These are phyloP conservation scores for Colletotrichum liriopes DNA, from an alignment of 2,329 filamentous ascomycete species.

Conservation along the genomic window DNA sequence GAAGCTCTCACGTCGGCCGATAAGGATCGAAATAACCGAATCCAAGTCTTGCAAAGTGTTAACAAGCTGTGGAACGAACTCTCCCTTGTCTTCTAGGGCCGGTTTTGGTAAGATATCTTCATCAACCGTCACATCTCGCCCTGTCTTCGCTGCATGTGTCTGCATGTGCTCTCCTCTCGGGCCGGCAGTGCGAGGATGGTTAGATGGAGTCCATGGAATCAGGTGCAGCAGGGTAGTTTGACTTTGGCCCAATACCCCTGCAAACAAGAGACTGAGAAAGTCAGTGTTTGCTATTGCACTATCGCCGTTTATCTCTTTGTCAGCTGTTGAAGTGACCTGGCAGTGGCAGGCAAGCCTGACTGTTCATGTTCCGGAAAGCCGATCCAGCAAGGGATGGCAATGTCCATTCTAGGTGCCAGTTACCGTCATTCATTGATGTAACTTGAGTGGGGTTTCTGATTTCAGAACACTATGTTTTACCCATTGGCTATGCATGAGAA, in stretches of 20 bases:
- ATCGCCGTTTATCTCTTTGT: not conserved
- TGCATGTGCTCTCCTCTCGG: not conserved
- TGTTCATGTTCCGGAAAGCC: not conserved
- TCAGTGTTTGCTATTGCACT: not conserved
- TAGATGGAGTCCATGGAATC: not conserved
- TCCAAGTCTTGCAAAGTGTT: not conserved
- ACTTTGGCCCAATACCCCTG: too few species aligned
- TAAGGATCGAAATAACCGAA: too few species aligned
- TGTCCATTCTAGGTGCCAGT: too few species aligned
- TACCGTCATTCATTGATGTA: too few species aligned
- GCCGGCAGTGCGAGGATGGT: not conserved
- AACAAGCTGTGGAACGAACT: not conserved
- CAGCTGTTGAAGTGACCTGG: not conserved
- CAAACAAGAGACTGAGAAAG: not conserved
- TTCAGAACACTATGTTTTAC: too few species aligned
- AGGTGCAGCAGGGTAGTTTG: not conserved
- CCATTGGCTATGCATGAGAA: too few species aligned
- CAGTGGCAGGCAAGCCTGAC: not conserved
- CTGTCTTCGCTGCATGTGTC: not conserved
- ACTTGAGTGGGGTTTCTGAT: too few species aligned
- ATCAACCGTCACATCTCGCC: not conserved
- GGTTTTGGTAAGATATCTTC: not conserved
- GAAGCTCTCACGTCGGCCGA: not conserved
- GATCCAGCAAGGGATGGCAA: too few species aligned
- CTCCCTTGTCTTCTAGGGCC: not conserved